Evolutionary conservation across 495 filamentous ascomycete genomes (phyloP).

Genomic region (Elaphomyces granulatus): DNA sequence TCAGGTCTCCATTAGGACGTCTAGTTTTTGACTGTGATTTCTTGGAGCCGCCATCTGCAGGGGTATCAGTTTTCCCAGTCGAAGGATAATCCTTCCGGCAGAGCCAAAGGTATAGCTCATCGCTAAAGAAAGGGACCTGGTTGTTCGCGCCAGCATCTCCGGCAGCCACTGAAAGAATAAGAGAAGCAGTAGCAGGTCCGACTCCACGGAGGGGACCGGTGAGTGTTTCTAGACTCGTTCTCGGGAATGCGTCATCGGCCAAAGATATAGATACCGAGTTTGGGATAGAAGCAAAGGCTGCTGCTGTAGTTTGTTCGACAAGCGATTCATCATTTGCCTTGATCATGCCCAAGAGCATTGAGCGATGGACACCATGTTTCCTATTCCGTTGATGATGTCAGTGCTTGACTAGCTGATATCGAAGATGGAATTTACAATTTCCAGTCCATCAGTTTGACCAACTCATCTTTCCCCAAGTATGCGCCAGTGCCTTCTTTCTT

Average conservation of each 20-base stretch:
- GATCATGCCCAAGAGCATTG: constrained; percentile 49
- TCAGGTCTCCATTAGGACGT: constrained; percentile 27
- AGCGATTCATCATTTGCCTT: constrained; percentile 38
- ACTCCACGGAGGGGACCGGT: constrained; percentile 44
- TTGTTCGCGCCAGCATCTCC: constrained; percentile 6
- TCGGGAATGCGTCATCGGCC: constrained; percentile 21
- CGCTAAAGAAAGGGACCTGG: constrained; percentile 57
- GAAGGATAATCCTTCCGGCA: constrained; percentile 20
- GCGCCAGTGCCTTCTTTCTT: neutral
- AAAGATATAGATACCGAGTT: constrained; percentile 3
- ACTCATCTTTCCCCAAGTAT: constrained; percentile 19
- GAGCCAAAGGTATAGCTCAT: constrained; percentile 60
- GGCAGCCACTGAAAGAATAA: constrained; percentile 44
- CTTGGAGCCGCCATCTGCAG: constrained; percentile 15
- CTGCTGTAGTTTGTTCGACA: constrained; percentile 29
- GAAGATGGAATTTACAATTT: constrained; percentile 48
- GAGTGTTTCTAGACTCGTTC: constrained; percentile 32
- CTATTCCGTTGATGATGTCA: constrained; percentile 15
- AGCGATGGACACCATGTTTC: constrained; percentile 56
- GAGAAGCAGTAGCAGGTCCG: constrained; percentile 58
- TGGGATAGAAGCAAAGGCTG: constrained; percentile 28
- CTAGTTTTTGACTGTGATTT: constrained; percentile 19
- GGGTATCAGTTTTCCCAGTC: neutral
- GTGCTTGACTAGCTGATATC: too few species aligned
- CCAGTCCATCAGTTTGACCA: constrained; percentile 49